Evolutionary conservation across 768 basidiomycete genomes (phyloP).

Genomic region (Omphalotus guepiniiformis): DNA sequence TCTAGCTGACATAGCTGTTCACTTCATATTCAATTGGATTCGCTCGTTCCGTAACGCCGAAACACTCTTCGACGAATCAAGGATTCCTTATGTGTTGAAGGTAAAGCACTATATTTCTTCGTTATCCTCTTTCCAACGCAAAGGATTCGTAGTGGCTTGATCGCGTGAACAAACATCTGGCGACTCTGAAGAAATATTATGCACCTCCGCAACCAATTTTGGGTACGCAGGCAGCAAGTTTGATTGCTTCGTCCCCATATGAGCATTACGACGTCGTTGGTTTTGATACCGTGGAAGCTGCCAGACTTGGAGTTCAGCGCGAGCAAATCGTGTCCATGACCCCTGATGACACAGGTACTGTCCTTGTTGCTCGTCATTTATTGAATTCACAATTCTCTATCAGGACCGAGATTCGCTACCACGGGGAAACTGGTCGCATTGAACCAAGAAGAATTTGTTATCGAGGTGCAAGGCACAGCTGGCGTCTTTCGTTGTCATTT

Average conservation of each 20-base stretch:
- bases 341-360: slow-evolving; percentile 46
- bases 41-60: slow-evolving; percentile 29
- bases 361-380: not conserved
- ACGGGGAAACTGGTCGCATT: slow-evolving; percentile 47
- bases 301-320: slow-evolving; percentile 33
- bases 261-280: slow-evolving; percentile 38
- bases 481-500: slow-evolving; percentile 48
- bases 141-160: slow-evolving; percentile 40
- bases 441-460: slow-evolving; percentile 42
- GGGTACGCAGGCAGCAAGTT: slow-evolving; percentile 39
- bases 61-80: slow-evolving; percentile 31
- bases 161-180: slow-evolving; percentile 33
- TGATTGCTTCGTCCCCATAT: slow-evolving; percentile 31
- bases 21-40: slow-evolving; percentile 47
- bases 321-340: slow-evolving; percentile 37
- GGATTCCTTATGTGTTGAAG: slow-evolving; percentile 37
- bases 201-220: slow-evolving; percentile 24
- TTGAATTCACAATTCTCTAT: not conserved
- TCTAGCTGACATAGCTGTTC: slow-evolving; percentile 48
- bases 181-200: slow-evolving; percentile 22
- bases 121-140: not conserved
- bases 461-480: slow-evolving; percentile 40
- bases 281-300: slow-evolving; percentile 42
- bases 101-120: slow-evolving; percentile 24
- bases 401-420: slow-evolving; percentile 40